phyloP scores from a whole-genome alignment of 345 rosid genomes.

The Sonneratia caseolaris region DNA sequence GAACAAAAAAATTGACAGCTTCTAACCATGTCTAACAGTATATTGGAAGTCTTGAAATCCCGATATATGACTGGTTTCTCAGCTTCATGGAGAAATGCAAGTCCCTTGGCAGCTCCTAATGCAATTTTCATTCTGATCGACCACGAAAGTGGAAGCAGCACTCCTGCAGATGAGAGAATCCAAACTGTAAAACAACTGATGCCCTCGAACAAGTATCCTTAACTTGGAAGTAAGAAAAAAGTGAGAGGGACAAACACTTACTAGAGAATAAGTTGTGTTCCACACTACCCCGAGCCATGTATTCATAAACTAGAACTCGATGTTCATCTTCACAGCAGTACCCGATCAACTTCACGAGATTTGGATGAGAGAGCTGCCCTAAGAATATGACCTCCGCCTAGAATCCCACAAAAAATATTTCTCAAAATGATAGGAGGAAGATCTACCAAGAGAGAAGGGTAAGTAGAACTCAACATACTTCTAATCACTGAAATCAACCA shows the following conservation, averaged over 20 bases:
- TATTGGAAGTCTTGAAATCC: conserved; percentile 93
- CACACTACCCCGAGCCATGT: conserved; percentile 90
- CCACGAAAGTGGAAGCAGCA: conserved; percentile 92
- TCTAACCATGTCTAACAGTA: conserved; percentile 71
- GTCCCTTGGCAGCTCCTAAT: conserved; percentile 92
- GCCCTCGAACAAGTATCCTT: neutral
- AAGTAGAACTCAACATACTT: neutral
- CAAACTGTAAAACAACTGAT: conserved; percentile 1
- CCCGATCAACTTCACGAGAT: conserved; percentile 84
- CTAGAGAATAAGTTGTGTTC: conserved; percentile 84
- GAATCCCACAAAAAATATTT: conserved; percentile 11
- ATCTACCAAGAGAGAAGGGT: neutral
- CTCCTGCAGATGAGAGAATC: conserved; percentile 35
- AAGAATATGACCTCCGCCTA: conserved; percentile 96
- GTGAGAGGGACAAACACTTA: conserved; percentile 23
- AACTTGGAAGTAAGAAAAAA: neutral
- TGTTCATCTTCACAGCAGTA: conserved; percentile 90
- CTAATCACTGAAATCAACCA: no score
- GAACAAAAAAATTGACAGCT: neutral
- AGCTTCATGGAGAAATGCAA: conserved; percentile 91
- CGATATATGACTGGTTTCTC: conserved; percentile 94
- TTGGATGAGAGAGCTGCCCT: conserved; percentile 96
- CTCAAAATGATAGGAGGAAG: conserved; percentile 7
- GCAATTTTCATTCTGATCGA: conserved; percentile 83
- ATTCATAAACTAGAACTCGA: conserved; percentile 77